Conservation (phyloP, 2,329 filamentous ascomycete species). For the Cyphellophora attinorum region DNA sequence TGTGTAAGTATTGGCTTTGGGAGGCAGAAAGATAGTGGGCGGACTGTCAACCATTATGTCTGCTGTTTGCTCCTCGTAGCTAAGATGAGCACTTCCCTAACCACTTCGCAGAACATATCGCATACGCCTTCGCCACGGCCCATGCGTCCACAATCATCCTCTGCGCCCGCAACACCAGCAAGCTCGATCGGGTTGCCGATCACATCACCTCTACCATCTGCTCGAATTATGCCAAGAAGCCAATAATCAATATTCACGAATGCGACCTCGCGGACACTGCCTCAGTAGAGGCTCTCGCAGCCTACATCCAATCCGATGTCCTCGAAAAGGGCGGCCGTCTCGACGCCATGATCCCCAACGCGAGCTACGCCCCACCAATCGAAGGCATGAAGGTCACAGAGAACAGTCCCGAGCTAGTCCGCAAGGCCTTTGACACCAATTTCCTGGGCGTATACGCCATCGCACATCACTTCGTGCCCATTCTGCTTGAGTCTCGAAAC, state of each 20-base stretch:
- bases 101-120: slow-evolving; percentile 25
- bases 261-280: slow-evolving; percentile 23
- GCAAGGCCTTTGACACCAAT: slow-evolving; percentile 27
- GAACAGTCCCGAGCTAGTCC: slow-evolving; percentile 24
- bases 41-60: too few species aligned
- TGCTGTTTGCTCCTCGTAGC: too few species aligned
- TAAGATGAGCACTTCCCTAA: too few species aligned
- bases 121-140: slow-evolving; percentile 24
- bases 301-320: slow-evolving; percentile 10
- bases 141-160: slow-evolving; percentile 25
- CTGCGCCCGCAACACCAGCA: slow-evolving; percentile 21
- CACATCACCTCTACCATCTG: slow-evolving; percentile 19
- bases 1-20: too few species aligned
- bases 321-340: slow-evolving; percentile 9
- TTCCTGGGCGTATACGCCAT: slow-evolving; percentile 27
- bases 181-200: slow-evolving; percentile 20
- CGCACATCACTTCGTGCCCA: slow-evolving; percentile 26
- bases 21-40: too few species aligned
- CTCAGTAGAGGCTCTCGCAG: slow-evolving; percentile 19
- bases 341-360: slow-evolving; percentile 20
- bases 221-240: too few species aligned
- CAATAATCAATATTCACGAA: slow-evolving; percentile 20
- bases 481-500: slow-evolving; percentile 20
- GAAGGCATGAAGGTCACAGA: slow-evolving; percentile 22
- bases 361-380: slow-evolving; percentile 24